These are phyloP conservation scores for Diutina ranongensis DNA, from an alignment of 1,139 yeast species.

Conservation along the genomic window DNA sequence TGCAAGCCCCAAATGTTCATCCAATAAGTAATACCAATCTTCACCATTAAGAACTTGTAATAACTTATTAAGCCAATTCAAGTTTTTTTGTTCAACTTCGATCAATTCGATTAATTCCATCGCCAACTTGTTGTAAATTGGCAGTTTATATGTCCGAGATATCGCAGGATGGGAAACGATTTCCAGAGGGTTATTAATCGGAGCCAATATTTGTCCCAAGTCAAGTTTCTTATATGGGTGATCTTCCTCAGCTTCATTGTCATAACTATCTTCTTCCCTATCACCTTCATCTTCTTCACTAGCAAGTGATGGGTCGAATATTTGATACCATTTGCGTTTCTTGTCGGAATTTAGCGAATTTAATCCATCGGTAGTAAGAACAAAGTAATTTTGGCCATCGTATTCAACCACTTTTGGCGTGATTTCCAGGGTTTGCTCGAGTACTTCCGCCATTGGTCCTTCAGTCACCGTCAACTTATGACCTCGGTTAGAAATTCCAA, in stretches of 20 bases:
- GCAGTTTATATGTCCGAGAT: conserved; percentile 48
- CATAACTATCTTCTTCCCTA: conserved; percentile 16
- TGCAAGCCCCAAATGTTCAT: conserved; percentile 53
- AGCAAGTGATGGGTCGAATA: conserved; percentile 11
- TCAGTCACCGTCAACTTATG: conserved; percentile 16
- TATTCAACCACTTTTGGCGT: conserved; percentile 29
- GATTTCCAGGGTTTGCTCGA: conserved; percentile 14
- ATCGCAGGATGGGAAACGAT: conserved; percentile 62
- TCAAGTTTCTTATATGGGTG: conserved; percentile 24
- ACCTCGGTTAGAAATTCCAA: conserved; percentile 22
- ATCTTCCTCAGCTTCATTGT: conserved; percentile 14
- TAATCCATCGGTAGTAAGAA: conserved; percentile 25
- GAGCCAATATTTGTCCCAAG: conserved; percentile 52
- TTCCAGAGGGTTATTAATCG: conserved; percentile 74
- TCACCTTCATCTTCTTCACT: neutral
- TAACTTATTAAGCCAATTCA: conserved; percentile 56
- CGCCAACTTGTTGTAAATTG: conserved; percentile 44
- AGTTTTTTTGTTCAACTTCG: conserved; percentile 68
- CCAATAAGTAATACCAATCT: conserved; percentile 60
- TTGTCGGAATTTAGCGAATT: conserved; percentile 18
- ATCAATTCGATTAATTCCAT: conserved; percentile 64
- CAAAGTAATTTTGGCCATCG: conserved; percentile 29
- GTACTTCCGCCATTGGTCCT: conserved; percentile 9
- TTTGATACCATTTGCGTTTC: conserved; percentile 29
- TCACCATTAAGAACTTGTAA: conserved; percentile 80